Evolutionary conservation across 768 basidiomycete species (phyloP).

Genomic region (Obba rivulosa): DNA sequence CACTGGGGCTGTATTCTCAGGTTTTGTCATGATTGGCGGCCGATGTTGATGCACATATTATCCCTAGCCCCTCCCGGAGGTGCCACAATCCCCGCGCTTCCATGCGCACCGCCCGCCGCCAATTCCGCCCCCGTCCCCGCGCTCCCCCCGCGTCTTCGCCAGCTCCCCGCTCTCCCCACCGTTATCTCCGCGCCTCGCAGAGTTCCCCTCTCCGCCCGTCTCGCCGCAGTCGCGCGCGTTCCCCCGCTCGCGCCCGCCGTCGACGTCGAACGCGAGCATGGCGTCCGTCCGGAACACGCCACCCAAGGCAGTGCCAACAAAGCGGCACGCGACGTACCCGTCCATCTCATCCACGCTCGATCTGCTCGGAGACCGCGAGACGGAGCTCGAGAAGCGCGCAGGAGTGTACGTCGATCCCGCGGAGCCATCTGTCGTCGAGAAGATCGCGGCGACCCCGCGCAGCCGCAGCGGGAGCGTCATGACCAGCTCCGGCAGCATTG

Average conservation of each 20-base stretch:
- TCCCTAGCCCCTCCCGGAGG: background rate
- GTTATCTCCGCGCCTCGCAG: slow-evolving; percentile 4
- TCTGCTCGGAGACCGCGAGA: slow-evolving; percentile 19
- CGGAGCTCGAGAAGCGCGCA: slow-evolving; percentile 17
- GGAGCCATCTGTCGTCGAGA: background rate
- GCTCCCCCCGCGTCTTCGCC: slow-evolving; percentile 7
- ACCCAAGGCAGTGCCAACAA: background rate
- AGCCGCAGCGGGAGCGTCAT: slow-evolving; percentile 11
- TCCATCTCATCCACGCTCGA: slow-evolving; percentile 24
- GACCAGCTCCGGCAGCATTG: background rate
- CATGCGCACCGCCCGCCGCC: slow-evolving; percentile 4
- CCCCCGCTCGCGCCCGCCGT: background rate
- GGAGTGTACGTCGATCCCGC: slow-evolving; percentile 16
- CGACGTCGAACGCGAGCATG: background rate
- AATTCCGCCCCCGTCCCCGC: slow-evolving; percentile 7
- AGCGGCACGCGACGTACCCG: slow-evolving; percentile 20
- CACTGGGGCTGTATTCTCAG: no score
- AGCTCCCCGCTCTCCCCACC: slow-evolving; percentile 5
- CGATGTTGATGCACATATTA: no score
- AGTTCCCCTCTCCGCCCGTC: slow-evolving; percentile 8
- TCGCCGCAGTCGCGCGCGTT: slow-evolving; percentile 7
- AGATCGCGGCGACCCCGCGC: background rate
- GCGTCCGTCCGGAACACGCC: background rate
- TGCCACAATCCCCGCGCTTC: background rate
- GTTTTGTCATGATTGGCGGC: no score